These are phyloP conservation scores for Purpureocillium takamizusanense DNA, from an alignment of 2,329 filamentous ascomycete species.

Conservation along the genomic window DNA sequence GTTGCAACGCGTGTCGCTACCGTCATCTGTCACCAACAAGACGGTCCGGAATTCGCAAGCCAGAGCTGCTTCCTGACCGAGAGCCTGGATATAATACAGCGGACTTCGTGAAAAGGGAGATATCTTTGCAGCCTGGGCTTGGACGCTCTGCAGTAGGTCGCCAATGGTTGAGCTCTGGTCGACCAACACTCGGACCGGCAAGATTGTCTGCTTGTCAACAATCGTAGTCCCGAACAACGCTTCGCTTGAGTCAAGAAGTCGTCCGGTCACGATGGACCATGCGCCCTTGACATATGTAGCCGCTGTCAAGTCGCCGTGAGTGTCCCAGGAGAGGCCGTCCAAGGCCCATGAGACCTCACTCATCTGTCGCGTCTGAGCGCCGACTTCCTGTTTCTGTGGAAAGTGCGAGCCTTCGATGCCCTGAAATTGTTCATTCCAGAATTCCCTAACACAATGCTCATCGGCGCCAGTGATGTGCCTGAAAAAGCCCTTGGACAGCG, in stretches of 20 bases:
- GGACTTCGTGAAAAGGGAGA: too few species aligned
- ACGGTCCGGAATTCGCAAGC: constrained; percentile 10
- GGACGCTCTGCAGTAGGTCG: constrained; percentile 8
- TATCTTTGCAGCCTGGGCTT: constrained; percentile 13
- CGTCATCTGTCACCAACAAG: not conserved
- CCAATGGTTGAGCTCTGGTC: constrained; percentile 6
- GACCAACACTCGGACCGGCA: constrained; percentile 8
- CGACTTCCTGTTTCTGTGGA: not conserved
- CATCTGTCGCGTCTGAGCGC: not conserved
- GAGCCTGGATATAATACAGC: constrained; percentile 10
- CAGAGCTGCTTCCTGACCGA: constrained; percentile 4
- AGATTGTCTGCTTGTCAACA: constrained; percentile 9
- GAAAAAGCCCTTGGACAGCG: constrained; percentile 5
- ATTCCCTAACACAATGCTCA: not conserved
- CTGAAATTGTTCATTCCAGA: constrained; percentile 6
- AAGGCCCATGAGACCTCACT: not conserved
- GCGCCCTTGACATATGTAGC: constrained; percentile 9
- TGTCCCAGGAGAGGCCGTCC: not conserved
- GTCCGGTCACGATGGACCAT: constrained; percentile 21
- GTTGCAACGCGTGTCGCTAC: too few species aligned
- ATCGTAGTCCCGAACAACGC: constrained; percentile 14
- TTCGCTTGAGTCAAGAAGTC: constrained; percentile 24
- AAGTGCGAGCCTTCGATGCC: constrained; percentile 3
- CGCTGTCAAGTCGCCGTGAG: not conserved
- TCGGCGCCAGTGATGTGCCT: constrained; percentile 3